Evolutionary conservation across 2,329 filamentous ascomycete species (phyloP).

Genomic region (Keithomyces neogunnii): DNA sequence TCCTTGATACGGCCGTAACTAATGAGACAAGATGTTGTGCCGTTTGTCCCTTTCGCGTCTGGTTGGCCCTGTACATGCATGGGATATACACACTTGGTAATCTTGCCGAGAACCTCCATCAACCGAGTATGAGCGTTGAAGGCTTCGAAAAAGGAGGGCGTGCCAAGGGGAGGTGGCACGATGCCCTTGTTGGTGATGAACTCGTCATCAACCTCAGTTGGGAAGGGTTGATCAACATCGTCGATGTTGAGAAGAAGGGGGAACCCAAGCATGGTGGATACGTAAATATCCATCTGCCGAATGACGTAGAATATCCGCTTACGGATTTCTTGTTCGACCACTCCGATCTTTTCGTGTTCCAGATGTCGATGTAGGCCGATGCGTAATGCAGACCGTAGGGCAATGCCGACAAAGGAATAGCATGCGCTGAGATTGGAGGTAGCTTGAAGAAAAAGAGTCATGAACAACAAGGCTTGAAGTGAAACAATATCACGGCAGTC

Average conservation of each 20-base stretch:
- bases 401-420: conserved; percentile 74
- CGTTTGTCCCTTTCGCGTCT: conserved; percentile 30
- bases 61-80: conserved; percentile 46
- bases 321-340: conserved; percentile 55
- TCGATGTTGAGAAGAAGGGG: conserved; percentile 55
- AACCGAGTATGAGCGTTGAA: conserved; percentile 58
- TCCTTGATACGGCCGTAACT: conserved; percentile 55
- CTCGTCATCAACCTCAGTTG: conserved; percentile 58
- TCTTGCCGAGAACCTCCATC: conserved; percentile 55
- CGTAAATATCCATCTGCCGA: conserved; percentile 62
- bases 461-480: conserved; percentile 68
- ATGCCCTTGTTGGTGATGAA: conserved; percentile 55
- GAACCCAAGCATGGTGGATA: conserved; percentile 59
- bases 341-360: conserved; percentile 51
- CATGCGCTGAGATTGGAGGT: conserved; percentile 72
- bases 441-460: conserved; percentile 73
- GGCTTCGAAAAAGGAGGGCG: conserved; percentile 52
- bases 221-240: conserved; percentile 59
- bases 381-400: conserved; percentile 64
- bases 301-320: conserved; percentile 60
- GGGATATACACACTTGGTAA: conserved; percentile 59
- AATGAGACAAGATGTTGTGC: conserved; percentile 49
- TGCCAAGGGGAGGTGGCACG: conserved; percentile 43
- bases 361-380: conserved; percentile 72
- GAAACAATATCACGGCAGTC: conserved; percentile 67